Percentiles rank a stretch among this genome's conserved stretches.
Conservation (phyloP, 208 protist genomes). For the Tritrichomonas foetus region DNA sequence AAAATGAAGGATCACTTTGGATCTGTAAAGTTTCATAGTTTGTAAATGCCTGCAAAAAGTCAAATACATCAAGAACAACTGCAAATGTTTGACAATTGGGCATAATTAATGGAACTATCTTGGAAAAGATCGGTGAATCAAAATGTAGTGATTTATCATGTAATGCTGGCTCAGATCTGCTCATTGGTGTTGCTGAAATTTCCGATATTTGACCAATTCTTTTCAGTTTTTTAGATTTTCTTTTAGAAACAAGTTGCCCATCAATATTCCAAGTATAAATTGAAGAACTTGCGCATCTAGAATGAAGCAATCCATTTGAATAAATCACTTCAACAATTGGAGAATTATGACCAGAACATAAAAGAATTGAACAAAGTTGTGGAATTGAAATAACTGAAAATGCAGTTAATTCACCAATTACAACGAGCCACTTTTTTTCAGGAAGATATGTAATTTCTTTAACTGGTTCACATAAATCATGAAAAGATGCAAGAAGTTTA, state of each 20-base stretch:
- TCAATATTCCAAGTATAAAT: neutral
- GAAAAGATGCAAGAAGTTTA: neutral
- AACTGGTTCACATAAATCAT: neutral
- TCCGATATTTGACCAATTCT: neutral
- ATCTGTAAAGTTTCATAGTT: neutral
- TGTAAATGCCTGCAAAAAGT: neutral
- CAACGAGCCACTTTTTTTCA: neutral
- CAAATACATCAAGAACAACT: neutral
- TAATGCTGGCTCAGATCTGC: neutral
- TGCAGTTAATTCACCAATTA: neutral
- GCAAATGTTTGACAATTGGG: constrained; percentile 34
- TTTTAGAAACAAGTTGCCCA: neutral
- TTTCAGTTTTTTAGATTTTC: neutral
- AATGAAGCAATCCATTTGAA: neutral
- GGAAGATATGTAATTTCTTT: neutral
- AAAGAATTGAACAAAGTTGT: neutral
- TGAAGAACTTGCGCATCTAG: neutral
- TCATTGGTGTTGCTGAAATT: neutral
- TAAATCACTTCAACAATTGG: neutral
- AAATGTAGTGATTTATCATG: neutral
- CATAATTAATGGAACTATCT: neutral
- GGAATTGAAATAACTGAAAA: neutral
- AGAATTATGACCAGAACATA: neutral
- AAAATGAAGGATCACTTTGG: neutral
- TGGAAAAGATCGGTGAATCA: neutral